phyloP scores from a whole-genome alignment of 2,329 filamentous ascomycete species.

The Paracorniculantispora psalliotae region DNA sequence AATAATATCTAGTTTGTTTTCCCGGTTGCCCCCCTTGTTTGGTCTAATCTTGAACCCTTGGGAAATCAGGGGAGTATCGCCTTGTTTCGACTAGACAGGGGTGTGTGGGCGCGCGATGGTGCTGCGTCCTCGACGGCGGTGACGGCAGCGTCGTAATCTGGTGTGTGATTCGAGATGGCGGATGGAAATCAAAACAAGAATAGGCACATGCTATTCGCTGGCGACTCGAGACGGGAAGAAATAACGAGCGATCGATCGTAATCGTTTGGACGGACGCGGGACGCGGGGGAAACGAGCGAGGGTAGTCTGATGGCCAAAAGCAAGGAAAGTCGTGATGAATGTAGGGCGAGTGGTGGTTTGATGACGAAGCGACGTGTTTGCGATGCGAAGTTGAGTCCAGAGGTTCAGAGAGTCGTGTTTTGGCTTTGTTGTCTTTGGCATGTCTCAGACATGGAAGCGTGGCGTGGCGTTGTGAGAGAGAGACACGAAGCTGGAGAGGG shows the following conservation, averaged over 20 bases:
- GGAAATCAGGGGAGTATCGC: not conserved
- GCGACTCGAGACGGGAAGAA: not conserved
- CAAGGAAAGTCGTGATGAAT: not conserved
- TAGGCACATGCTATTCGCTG: not conserved
- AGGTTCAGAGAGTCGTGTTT: not conserved
- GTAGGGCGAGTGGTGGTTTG: not conserved
- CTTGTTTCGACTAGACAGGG: conserved; percentile 8
- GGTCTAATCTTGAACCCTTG: conserved; percentile 2
- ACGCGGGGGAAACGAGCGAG: not conserved
- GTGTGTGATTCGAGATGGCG: not conserved
- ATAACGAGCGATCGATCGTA: not conserved
- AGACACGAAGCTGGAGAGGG: not conserved
- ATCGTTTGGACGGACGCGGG: not conserved
- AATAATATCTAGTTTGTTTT: not conserved
- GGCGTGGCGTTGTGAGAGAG: conserved; percentile 2
- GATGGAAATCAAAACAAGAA: not conserved
- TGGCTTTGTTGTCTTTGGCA: conserved; percentile 10
- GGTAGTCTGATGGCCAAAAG: not conserved
- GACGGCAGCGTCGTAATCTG: not conserved
- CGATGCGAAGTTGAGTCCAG: not conserved
- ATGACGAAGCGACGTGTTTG: not conserved
- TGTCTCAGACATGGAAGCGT: conserved; percentile 5
- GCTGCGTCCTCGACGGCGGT: not conserved
- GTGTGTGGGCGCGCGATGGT: not conserved
- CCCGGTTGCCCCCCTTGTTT: not conserved